phyloP scores from a whole-genome alignment of 2,329 filamentous ascomycete genomes.

The Claviceps paspali region DNA sequence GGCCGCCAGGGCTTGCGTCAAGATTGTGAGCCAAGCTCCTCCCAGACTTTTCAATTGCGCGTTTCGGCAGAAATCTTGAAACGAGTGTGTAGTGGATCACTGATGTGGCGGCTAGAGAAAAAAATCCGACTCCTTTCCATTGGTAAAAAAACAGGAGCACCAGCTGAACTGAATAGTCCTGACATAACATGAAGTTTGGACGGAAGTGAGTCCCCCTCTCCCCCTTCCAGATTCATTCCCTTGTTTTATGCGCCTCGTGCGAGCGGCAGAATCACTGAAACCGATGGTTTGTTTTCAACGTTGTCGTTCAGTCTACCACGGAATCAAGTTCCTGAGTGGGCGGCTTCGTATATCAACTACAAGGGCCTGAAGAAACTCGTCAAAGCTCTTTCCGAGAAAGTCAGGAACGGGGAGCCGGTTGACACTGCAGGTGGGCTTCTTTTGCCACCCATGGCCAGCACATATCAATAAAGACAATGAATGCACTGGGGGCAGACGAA shows the following conservation, averaged over 20 bases:
- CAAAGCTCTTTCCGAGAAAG: conserved; percentile 56
- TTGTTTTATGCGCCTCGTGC: not conserved
- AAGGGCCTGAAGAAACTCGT: conserved; percentile 91
- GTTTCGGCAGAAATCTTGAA: not conserved
- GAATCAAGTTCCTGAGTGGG: conserved; percentile 81
- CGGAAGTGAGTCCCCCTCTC: conserved; percentile 33
- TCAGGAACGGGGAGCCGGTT: conserved; percentile 54
- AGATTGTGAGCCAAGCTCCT: not conserved
- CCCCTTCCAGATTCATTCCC: not conserved
- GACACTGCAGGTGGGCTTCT: conserved; percentile 74
- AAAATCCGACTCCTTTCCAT: not conserved
- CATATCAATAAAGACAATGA: conserved; percentile 7
- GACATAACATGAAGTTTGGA: conserved; percentile 42
- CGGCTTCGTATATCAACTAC: conserved; percentile 73
- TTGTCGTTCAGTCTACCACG: conserved; percentile 44
- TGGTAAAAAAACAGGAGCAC: not conserved
- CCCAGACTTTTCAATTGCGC: not conserved
- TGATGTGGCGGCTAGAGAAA: not conserved
- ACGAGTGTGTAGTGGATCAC: not conserved
- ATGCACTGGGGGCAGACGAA: conserved; percentile 9
- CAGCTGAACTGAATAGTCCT: not conserved
- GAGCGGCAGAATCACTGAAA: conserved; percentile 8
- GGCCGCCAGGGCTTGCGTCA: not conserved
- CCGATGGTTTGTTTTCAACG: not conserved
- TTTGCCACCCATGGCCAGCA: conserved; percentile 9